Base-by-base conservation (phyloP, 2,329 filamentous ascomycete species). In the Calonectria pteridis region DNA sequence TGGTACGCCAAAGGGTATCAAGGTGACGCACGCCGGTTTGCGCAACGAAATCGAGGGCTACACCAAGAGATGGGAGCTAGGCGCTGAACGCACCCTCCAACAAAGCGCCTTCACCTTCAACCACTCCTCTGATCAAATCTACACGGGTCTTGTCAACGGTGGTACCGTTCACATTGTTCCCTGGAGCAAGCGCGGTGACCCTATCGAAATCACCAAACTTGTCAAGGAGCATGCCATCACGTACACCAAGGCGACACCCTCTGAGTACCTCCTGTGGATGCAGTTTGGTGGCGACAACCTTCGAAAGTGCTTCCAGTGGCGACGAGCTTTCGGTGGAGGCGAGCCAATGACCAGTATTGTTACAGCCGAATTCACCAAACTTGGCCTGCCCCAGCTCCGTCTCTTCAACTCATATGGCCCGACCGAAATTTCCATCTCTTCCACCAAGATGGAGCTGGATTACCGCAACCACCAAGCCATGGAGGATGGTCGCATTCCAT, bases 321-420 rank as follows among this genome's bases (percentile, higher is more conserved):
- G 18, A 1, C 29, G 29, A n/a, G 49, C 64, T 10, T 55, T 55
- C 7, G 31, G 31, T 2, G 49, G 49, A 10, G 64, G 64, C n/a
- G 64, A 67, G 33, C 16, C 33, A 7, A 10, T 55, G 64, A 29
- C 18, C 3, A 50, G 20, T 20, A 50, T 16, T 16, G 63, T 66
- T 2, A 50, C 31, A 2, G 14, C n/a, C 1, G 71, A 43, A 4
- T 75, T 75, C 26, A 14, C n/a, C 6, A 62, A 20, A 0, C 67
- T 75, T 26, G 50, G 31, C 1, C 55, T 58, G 2, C 2, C 23
- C 3, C 4, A 40, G 4, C 14, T 72, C 14, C 6, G 65, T 7
- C 28, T 72, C 7, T 69, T 46, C 29, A 67, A 83, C 53, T 75
- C 69, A 3, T 84, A 84, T 43, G 83, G 83, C 1, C 82, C 83